A percentile compares a stretch with the other conserved stretches of the same genome.
Conservation (phyloP, 257 asterid species). For the Nicotiana undulata region DNA sequence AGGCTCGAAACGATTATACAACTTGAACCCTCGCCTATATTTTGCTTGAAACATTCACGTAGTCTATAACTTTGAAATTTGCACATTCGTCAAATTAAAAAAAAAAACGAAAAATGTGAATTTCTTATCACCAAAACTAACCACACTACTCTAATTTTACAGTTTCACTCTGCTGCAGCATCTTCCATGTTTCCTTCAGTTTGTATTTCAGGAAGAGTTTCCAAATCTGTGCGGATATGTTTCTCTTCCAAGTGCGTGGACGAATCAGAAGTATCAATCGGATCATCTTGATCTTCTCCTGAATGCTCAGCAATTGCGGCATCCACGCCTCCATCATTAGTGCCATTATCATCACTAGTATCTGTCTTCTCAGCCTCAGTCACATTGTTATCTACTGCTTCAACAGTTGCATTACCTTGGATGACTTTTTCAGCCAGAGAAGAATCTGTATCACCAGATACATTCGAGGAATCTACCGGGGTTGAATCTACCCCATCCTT, state of each 20-base stretch:
- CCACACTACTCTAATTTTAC: slow-evolving; percentile 8
- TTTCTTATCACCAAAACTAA: background rate
- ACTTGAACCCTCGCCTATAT: slow-evolving; percentile 15
- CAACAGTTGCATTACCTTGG: slow-evolving; percentile 13
- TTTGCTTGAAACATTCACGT: slow-evolving; percentile 23
- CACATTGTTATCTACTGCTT: slow-evolving; percentile 23
- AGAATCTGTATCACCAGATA: slow-evolving; percentile 17
- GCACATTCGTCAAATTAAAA: slow-evolving; percentile 3
- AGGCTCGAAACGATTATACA: slow-evolving; percentile 20
- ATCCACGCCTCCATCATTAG: slow-evolving; percentile 28
- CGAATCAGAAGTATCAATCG: slow-evolving; percentile 52
- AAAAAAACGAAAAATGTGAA: slow-evolving; percentile 3
- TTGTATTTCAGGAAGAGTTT: slow-evolving; percentile 57
- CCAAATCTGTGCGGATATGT: slow-evolving; percentile 43
- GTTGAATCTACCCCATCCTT: slow-evolving; percentile 17
- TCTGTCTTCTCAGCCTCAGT: slow-evolving; percentile 11
- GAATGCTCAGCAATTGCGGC: slow-evolving; percentile 23
- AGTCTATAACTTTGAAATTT: slow-evolving; percentile 16
- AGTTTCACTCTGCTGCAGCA: slow-evolving; percentile 57
- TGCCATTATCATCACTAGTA: slow-evolving; percentile 21
- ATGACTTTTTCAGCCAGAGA: slow-evolving; percentile 18
- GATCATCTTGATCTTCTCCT: slow-evolving; percentile 44
- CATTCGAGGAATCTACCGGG: slow-evolving; percentile 18
- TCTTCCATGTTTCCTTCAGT: slow-evolving; percentile 61
- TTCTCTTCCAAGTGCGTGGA: slow-evolving; percentile 46